Conservation (phyloP, 108 stramenopile species). For the Tribonema minus region DNA sequence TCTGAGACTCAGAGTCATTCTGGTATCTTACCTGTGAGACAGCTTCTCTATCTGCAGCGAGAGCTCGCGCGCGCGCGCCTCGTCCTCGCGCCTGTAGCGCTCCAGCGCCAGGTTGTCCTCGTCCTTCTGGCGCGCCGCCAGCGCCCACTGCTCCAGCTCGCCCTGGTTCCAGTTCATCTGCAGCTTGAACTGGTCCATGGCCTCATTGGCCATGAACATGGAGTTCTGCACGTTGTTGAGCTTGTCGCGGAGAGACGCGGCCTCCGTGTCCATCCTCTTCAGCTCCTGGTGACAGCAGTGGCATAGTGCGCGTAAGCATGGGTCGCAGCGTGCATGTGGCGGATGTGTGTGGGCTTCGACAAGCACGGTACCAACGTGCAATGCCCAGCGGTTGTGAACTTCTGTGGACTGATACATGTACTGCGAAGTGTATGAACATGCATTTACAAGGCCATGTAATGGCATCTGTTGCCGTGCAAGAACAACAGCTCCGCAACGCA, state of each 20-base stretch:
- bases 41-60: constrained; percentile 63
- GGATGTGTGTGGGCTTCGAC: too few species aligned
- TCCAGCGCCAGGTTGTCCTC: constrained; percentile 71
- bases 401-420: too few species aligned
- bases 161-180: constrained; percentile 84
- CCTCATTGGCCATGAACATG: constrained; percentile 64
- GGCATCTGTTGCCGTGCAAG: too few species aligned
- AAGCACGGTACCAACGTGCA: too few species aligned
- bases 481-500: too few species aligned
- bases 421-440: too few species aligned
- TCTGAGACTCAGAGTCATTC: too few species aligned
- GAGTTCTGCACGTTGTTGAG: constrained; percentile 60
- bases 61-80: constrained; percentile 68
- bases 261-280: constrained; percentile 25
- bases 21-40: too few species aligned
- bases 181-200: constrained; percentile 68
- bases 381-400: too few species aligned
- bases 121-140: constrained; percentile 76
- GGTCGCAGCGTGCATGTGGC: too few species aligned
- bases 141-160: constrained; percentile 82
- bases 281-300: constrained; percentile 32
- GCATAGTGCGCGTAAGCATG: too few species aligned
- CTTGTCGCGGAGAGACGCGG: constrained; percentile 39
- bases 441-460: too few species aligned
- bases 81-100: constrained; percentile 71